These are phyloP conservation scores for Conticribra weissflogii DNA, from an alignment of 108 stramenopile species.

Conservation along the genomic window DNA sequence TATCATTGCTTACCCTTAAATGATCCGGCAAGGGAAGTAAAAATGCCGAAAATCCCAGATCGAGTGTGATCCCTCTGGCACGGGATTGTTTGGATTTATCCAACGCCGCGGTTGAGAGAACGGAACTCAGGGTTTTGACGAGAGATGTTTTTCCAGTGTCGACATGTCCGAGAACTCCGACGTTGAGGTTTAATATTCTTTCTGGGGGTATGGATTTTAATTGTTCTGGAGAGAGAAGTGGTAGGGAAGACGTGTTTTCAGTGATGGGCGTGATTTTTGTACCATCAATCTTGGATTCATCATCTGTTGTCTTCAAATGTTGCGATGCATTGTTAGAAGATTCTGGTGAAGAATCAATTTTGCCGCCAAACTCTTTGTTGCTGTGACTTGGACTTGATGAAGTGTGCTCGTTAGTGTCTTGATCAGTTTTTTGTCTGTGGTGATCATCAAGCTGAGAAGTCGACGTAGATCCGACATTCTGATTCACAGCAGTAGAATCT, in stretches of 20 bases:
- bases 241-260: conserved; percentile 13
- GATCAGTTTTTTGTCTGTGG: background rate
- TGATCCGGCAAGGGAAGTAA: conserved; percentile 79
- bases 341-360: background rate
- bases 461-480: background rate
- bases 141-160: conserved; percentile 98
- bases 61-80: conserved; percentile 96
- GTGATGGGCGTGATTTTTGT: background rate
- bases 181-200: conserved; percentile 92
- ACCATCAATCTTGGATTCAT: background rate
- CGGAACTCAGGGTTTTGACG: conserved; percentile 92
- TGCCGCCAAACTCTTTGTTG: background rate
- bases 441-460: background rate
- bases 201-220: conserved; percentile 50
- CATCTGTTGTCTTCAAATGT: background rate
- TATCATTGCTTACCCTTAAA: conserved; percentile 45
- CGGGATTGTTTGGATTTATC: conserved; percentile 96
- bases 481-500: background rate
- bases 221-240: conserved; percentile 40
- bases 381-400: background rate
- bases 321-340: too few relatives aligned
- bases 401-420: background rate
- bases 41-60: conserved; percentile 97
- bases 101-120: conserved; percentile 95
- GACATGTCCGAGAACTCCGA: conserved; percentile 98